Conservation (phyloP, 768 basidiomycete species). For the Leucocoprinus leucothites region DNA sequence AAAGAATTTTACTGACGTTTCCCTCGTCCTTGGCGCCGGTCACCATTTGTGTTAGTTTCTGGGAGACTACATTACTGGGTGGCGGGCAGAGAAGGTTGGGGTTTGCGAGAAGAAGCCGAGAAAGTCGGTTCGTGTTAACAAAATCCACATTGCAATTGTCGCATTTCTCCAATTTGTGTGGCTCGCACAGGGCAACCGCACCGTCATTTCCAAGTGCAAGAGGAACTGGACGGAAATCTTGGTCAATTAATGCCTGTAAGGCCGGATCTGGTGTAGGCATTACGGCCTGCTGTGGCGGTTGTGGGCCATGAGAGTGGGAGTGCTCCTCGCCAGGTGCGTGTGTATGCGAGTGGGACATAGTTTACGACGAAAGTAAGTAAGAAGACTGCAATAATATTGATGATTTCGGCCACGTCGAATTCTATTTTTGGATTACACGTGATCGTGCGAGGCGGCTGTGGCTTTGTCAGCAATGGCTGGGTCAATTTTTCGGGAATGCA, state of each 20-base stretch:
- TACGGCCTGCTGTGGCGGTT: constrained; percentile 36
- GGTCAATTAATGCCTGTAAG: constrained; percentile 75
- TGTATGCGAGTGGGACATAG: constrained; percentile 66
- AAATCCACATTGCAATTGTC: constrained; percentile 73
- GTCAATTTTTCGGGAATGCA: constrained; percentile 6
- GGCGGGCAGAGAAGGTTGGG: constrained; percentile 77
- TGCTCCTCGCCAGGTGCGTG: constrained; percentile 57
- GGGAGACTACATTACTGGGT: constrained; percentile 72
- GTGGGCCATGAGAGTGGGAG: constrained; percentile 46
- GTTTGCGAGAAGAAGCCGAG: constrained; percentile 65
- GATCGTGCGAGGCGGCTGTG: constrained; percentile 9
- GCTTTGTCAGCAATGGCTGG: constrained; percentile 12
- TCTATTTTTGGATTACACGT: constrained; percentile 7
- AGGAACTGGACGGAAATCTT: constrained; percentile 58
- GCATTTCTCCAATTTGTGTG: constrained; percentile 75
- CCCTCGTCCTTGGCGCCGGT: constrained; percentile 89
- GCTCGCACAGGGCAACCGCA: constrained; percentile 55
- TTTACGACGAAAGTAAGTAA: background rate
- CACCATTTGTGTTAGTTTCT: constrained; percentile 72
- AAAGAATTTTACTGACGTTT: constrained; percentile 58
- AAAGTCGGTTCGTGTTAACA: constrained; percentile 69
- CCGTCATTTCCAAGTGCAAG: constrained; percentile 54
- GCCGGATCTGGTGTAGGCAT: constrained; percentile 62
- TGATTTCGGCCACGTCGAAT: constrained; percentile 5
- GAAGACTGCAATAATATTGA: background rate